These are phyloP conservation scores for Lathyrus sativus DNA, from an alignment of 306 rosid species.

Conservation along the genomic window DNA sequence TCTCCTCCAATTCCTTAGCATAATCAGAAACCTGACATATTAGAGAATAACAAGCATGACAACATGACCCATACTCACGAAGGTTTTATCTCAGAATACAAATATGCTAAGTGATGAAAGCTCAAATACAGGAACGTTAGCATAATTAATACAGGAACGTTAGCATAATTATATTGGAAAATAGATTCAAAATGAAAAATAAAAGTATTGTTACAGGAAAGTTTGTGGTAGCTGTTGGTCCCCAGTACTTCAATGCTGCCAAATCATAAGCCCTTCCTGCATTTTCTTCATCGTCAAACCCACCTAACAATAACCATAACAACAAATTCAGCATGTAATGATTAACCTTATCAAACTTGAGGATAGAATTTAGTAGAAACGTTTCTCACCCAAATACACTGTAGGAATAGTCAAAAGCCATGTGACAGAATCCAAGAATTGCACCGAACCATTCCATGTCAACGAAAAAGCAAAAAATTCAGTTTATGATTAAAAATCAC, in stretches of 20 bases:
- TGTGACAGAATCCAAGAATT: slow-evolving; percentile 39
- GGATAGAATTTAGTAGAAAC: slow-evolving; percentile 12
- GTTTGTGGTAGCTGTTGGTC: slow-evolving; percentile 81
- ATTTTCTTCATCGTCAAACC: slow-evolving; percentile 93
- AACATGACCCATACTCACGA: too few species aligned
- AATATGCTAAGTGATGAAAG: not conserved
- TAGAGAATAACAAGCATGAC: too few species aligned
- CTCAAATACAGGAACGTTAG: not conserved
- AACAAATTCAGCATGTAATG: not conserved
- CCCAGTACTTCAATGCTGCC: slow-evolving; percentile 95
- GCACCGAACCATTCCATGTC: slow-evolving; percentile 57
- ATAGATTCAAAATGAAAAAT: not conserved
- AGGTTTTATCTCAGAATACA: not conserved
- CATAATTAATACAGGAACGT: not conserved
- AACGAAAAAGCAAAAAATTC: slow-evolving; percentile 43
- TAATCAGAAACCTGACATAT: slow-evolving; percentile 63
- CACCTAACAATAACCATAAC: slow-evolving; percentile 53
- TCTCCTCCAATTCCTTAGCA: slow-evolving; percentile 77
- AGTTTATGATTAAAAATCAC: slow-evolving; percentile 43
- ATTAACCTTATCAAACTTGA: not conserved
- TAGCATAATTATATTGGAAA: too few species aligned
- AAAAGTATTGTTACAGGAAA: slow-evolving; percentile 62
- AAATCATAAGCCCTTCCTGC: slow-evolving; percentile 92
- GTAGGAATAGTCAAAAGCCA: slow-evolving; percentile 39
- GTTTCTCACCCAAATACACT: slow-evolving; percentile 87